Conservation (phyloP, 2,329 filamentous ascomycete genomes). For the Lecanosticta acicola region DNA sequence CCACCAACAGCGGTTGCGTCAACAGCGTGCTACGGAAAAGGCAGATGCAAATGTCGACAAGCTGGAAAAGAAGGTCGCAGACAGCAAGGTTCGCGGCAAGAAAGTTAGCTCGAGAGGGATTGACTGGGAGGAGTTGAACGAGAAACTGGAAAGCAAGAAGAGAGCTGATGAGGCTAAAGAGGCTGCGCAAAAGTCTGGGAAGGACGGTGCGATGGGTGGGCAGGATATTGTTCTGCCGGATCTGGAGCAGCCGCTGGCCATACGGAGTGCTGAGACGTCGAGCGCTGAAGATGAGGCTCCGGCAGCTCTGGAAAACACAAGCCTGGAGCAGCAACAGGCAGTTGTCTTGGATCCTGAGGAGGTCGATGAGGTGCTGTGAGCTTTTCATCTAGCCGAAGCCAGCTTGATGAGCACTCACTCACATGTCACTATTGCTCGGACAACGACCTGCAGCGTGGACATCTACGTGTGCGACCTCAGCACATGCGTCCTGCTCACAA, state of each 20-base stretch:
- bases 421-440: too few relatives aligned
- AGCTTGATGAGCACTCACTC: too few relatives aligned
- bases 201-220: slow-evolving; percentile 4
- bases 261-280: slow-evolving; percentile 7
- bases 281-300: slow-evolving; percentile 4
- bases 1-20: slow-evolving; percentile 50
- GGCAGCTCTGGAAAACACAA: not conserved
- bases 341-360: not conserved
- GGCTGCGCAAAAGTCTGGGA: slow-evolving; percentile 6
- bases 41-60: slow-evolving; percentile 52
- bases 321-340: not conserved
- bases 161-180: slow-evolving; percentile 12
- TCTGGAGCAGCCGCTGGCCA: slow-evolving; percentile 4
- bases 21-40: slow-evolving; percentile 51
- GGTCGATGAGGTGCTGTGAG: slow-evolving; percentile 4
- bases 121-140: slow-evolving; percentile 34
- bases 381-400: too few relatives aligned
- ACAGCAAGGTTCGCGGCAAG: slow-evolving; percentile 46
- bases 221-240: slow-evolving; percentile 14
- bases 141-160: slow-evolving; percentile 18
- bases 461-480: too few relatives aligned
- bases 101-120: slow-evolving; percentile 32
- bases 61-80: slow-evolving; percentile 51
- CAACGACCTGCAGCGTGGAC: too few relatives aligned
- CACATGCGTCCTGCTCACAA: too few relatives aligned